These are phyloP conservation scores for Sicyos baderoa DNA, from an alignment of 306 rosid species.

Conservation along the genomic window DNA sequence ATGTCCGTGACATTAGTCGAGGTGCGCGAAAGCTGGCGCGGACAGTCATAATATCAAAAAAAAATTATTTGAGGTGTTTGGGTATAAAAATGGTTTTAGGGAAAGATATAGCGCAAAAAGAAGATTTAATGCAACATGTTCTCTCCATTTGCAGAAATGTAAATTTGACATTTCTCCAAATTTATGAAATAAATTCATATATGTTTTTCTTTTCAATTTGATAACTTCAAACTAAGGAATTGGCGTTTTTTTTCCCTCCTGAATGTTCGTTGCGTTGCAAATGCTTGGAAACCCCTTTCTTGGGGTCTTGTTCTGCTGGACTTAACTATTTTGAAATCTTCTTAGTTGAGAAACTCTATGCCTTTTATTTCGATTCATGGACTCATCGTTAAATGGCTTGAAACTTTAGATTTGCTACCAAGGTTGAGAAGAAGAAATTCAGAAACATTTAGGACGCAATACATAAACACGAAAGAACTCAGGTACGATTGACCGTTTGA, in stretches of 20 bases:
- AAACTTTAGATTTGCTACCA: slow-evolving; percentile 50
- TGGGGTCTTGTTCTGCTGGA: too few species aligned
- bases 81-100: background rate
- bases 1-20: too few species aligned
- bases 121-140: background rate
- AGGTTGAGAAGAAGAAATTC: slow-evolving; percentile 78
- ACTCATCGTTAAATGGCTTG: slow-evolving; percentile 1
- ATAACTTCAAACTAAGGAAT: background rate
- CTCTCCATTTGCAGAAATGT: background rate
- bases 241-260: background rate
- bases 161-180: background rate
- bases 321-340: background rate
- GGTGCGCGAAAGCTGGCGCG: too few species aligned
- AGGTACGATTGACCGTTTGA: slow-evolving; percentile 39
- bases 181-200: background rate
- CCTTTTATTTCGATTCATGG: background rate
- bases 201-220: background rate
- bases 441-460: slow-evolving; percentile 65
- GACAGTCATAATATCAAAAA: too few species aligned
- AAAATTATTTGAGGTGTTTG: background rate
- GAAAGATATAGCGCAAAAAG: background rate
- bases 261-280: background rate
- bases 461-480: slow-evolving; percentile 63
- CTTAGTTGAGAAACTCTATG: background rate
- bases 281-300: background rate